Conservation (phyloP, 495 filamentous ascomycete genomes). For the Bombardia bombarda region DNA sequence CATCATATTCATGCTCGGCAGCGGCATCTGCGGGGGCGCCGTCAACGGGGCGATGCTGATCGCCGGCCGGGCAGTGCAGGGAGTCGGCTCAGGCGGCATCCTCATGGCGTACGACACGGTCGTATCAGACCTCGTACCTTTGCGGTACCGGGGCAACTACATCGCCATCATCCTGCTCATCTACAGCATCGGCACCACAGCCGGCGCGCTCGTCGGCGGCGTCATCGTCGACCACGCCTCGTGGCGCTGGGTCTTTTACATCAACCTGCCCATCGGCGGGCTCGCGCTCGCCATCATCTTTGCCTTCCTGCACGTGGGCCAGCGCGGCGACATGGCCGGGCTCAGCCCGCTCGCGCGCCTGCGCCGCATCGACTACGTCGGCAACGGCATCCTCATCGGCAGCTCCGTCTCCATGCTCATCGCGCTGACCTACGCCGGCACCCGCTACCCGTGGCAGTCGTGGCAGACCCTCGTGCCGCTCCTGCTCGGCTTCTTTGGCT, state of each 20-base stretch:
- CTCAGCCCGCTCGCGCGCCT: conserved; percentile 13
- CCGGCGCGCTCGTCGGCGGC: conserved; percentile 64
- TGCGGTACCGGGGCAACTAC: conserved; percentile 53
- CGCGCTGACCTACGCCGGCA: conserved; percentile 13
- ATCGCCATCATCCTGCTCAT: conserved; percentile 26
- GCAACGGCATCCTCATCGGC: conserved; percentile 21
- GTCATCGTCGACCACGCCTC: conserved; percentile 45
- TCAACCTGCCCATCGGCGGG: conserved; percentile 25
- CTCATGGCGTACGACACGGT: conserved; percentile 67
- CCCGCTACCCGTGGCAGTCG: conserved; percentile 18
- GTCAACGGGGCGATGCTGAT: conserved; percentile 51
- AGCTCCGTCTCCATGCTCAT: conserved; percentile 19
- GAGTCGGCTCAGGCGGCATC: conserved; percentile 69
- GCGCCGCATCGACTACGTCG: conserved; percentile 20
- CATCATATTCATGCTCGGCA: conserved; percentile 32
- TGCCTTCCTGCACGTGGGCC: conserved; percentile 21
- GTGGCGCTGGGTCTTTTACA: conserved; percentile 29
- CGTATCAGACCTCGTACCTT: conserved; percentile 62
- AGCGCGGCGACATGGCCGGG: conserved; percentile 10
- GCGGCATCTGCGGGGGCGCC: conserved; percentile 31
- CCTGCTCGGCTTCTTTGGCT: conserved; percentile 9
- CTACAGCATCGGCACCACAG: conserved; percentile 55
- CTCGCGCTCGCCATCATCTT: conserved; percentile 18
- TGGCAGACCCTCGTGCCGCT: conserved; percentile 22
- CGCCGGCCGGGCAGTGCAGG: conserved; percentile 68